Percentiles rank a stretch among this genome's conserved stretches.
Evolutionary conservation across 257 asterid species (phyloP).

Genomic region (Solanum tarijense): DNA sequence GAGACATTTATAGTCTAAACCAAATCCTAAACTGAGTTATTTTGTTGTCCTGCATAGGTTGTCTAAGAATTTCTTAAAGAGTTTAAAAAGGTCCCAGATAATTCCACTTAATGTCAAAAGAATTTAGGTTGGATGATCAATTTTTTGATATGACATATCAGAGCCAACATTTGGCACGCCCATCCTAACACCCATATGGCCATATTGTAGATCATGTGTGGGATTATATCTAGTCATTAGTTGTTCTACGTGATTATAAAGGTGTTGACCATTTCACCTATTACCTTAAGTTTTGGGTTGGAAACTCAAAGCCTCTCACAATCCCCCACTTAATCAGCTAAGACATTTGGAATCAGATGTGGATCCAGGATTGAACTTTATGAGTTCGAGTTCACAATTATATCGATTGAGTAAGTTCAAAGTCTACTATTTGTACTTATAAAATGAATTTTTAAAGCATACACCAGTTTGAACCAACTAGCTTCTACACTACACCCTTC

Average conservation of each 20-base stretch:
- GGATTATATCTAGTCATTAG: neutral
- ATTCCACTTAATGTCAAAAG: neutral
- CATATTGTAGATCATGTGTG: neutral
- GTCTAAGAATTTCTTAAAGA: neutral
- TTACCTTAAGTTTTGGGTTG: neutral
- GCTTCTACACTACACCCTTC: neutral
- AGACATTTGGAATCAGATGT: neutral
- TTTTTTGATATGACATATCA: neutral
- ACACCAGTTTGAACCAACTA: neutral
- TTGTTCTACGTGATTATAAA: neutral
- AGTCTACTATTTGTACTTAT: neutral
- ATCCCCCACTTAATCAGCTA: neutral
- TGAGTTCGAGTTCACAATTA: neutral
- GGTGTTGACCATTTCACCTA: neutral
- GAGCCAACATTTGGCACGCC: neutral
- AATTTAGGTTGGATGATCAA: neutral
- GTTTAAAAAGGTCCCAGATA: neutral
- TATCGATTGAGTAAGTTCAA: neutral
- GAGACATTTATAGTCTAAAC: neutral
- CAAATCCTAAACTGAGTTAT: neutral
- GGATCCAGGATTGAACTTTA: neutral
- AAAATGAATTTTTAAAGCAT: neutral
- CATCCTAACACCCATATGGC: neutral
- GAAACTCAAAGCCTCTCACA: neutral
- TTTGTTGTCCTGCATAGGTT: neutral